These are phyloP conservation scores for Moesziomyces sp. DNA, from an alignment of 1,284 basidiomycete genomes.

Conservation along the genomic window DNA sequence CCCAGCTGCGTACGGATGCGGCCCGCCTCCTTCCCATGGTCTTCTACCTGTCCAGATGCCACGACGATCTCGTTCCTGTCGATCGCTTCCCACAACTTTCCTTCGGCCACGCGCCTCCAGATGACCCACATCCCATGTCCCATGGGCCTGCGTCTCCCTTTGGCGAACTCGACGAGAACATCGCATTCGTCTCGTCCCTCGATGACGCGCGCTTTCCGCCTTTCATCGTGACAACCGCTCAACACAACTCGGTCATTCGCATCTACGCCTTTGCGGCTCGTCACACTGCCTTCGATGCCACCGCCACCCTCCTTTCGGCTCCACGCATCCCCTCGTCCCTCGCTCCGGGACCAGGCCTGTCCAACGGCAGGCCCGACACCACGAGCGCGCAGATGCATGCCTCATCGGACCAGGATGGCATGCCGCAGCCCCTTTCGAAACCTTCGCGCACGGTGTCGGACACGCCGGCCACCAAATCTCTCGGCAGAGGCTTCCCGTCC, in stretches of 20 bases:
- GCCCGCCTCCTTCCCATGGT: conserved; percentile 44
- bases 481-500: conserved; percentile 37
- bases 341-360: background rate
- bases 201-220: conserved; percentile 3
- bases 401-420: conserved; percentile 2
- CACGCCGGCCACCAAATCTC: conserved; percentile 13
- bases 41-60: conserved; percentile 56
- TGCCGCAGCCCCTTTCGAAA: conserved; percentile 3
- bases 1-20: conserved; percentile 15
- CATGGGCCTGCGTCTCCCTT: conserved; percentile 47
- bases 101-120: background rate
- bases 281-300: conserved; percentile 28
- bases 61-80: conserved; percentile 54
- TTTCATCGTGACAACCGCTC: conserved; percentile 43
- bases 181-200: conserved; percentile 39
- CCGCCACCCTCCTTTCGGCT: conserved; percentile 29
- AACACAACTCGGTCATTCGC: conserved; percentile 28
- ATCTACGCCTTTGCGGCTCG: conserved; percentile 46
- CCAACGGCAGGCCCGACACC: background rate
- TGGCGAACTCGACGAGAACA: conserved; percentile 43
- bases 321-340: conserved; percentile 19
- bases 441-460: conserved; percentile 6
- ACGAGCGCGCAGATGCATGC: background rate
- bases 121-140: conserved; percentile 23
- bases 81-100: conserved; percentile 44